A percentile compares a stretch with the other conserved stretches of the same genome.
Evolutionary conservation across 2,329 filamentous ascomycete genomes (phyloP).

Genomic region (Talaromyces islandicus): DNA sequence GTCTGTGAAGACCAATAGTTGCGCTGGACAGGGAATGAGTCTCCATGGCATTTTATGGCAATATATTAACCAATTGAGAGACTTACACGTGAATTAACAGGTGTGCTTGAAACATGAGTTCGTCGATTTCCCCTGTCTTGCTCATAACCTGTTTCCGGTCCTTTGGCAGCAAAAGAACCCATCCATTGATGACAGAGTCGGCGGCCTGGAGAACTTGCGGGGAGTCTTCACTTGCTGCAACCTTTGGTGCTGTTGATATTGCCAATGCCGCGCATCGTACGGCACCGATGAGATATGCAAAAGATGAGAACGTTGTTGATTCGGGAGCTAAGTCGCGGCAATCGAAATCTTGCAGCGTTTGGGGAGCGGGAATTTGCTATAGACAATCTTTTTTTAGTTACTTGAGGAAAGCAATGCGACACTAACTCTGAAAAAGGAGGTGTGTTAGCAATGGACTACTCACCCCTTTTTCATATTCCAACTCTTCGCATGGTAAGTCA

Average conservation of each 20-base stretch:
- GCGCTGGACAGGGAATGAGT: conserved; percentile 17
- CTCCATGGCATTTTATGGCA: too few relatives aligned
- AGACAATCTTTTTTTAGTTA: conserved; percentile 2
- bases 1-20: conserved; percentile 33
- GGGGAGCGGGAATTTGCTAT: conserved; percentile 14
- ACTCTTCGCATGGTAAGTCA: conserved; percentile 29
- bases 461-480: conserved; percentile 25
- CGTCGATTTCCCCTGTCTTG: conserved; percentile 21
- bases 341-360: conserved; percentile 27
- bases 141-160: conserved; percentile 27
- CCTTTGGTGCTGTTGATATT: conserved; percentile 20
- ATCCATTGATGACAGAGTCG: conserved; percentile 34
- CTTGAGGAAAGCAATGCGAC: background rate
- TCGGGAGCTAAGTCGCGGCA: conserved; percentile 24
- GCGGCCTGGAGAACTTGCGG: conserved; percentile 25
- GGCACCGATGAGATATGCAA: conserved; percentile 27
- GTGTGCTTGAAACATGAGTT: conserved; percentile 78
- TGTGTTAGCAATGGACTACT: background rate
- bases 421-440: too few relatives aligned
- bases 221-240: conserved; percentile 18
- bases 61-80: background rate
- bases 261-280: conserved; percentile 19
- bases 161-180: conserved; percentile 33
- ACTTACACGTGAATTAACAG: conserved; percentile 55
- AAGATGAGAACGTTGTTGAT: conserved; percentile 23